Evolutionary conservation across 768 basidiomycete species (phyloP), one percentile per base, ranked within the genome.

Genomic region (Russula foetens): DNA sequence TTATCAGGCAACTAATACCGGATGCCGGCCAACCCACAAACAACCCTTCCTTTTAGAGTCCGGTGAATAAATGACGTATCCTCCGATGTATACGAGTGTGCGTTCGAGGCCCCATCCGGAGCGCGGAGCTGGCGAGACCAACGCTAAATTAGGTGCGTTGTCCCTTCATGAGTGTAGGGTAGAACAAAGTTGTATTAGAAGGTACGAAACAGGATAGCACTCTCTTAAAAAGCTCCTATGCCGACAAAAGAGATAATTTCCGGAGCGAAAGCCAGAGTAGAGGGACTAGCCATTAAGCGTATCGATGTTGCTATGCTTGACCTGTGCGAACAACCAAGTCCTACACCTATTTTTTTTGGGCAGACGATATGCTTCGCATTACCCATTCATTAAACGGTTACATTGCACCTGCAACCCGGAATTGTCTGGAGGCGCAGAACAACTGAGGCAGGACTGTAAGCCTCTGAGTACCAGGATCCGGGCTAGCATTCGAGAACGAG

Each of bases 91-190:
- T 35, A 11, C 35, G 5, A 33, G 9, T 35, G 12, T 41, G 39
- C 15, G 39, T 7, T 12, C 39, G 39, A 41, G 39, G 7, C 39
- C n/a, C 39, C 15, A 41, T 29, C 41, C 41, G 19, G 3, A 47
- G 23, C 60, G 60, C 60, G 60, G 60, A 62, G 60, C 45, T 56
- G 60, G 26, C 33, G 14, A 7, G 1, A 35, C 15, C 7, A 52
- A 39, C 44, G 50, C 53, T 45, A 51, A n/a, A 49, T 56, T 46
- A 31, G 26, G 31, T 24, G 29, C 28, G 21, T 19, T 5, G 28
- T 17, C 19, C 41, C 15, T 53, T 31, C 52, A 53, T 59, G 8
- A 43, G 35, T 14, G 21, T 14, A 56, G 9, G 29, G 43, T 8
- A 55, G 26, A 23, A 49, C 43, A 49, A 53, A 28, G 35, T 53